A percentile compares a stretch with the other conserved stretches of the same genome.
These are phyloP conservation scores for Alternaria alternata DNA, from an alignment of 2,329 filamentous ascomycete genomes.

Conservation along the genomic window DNA sequence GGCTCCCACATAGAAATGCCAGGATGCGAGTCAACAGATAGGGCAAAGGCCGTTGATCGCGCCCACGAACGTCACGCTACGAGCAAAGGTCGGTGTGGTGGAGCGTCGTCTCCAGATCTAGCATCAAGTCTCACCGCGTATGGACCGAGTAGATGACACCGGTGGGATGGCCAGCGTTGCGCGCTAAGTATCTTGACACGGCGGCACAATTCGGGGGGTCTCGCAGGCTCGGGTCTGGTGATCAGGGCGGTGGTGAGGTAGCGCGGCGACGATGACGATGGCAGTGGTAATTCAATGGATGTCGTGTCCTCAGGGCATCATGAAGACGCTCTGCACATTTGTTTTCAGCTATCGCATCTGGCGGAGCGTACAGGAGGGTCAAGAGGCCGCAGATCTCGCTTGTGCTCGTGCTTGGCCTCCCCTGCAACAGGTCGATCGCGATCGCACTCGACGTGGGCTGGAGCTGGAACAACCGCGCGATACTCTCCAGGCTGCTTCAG, in stretches of 20 bases:
- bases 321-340: slow-evolving; percentile 5
- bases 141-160: slow-evolving; percentile 5
- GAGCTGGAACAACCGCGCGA: background rate
- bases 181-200: slow-evolving; percentile 1
- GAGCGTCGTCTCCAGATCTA: slow-evolving; percentile 8
- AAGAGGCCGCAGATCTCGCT: slow-evolving; percentile 6
- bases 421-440: slow-evolving; percentile 1
- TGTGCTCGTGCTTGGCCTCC: background rate
- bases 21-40: slow-evolving; percentile 4
- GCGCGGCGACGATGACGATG: background rate
- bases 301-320: slow-evolving; percentile 7
- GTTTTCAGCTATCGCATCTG: background rate
- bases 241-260: background rate
- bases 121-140: slow-evolving; percentile 7
- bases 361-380: background rate
- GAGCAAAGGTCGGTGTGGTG: slow-evolving; percentile 16
- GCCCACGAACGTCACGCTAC: slow-evolving; percentile 20
- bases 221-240: background rate
- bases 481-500: background rate
- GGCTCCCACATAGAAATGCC: slow-evolving; percentile 23
- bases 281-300: background rate
- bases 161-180: slow-evolving; percentile 4
- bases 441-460: background rate
- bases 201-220: background rate
- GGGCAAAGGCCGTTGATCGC: slow-evolving; percentile 21